Evolutionary conservation across 2,329 filamentous ascomycete species (phyloP).

Genomic region (Diaporthe ilicicola): DNA sequence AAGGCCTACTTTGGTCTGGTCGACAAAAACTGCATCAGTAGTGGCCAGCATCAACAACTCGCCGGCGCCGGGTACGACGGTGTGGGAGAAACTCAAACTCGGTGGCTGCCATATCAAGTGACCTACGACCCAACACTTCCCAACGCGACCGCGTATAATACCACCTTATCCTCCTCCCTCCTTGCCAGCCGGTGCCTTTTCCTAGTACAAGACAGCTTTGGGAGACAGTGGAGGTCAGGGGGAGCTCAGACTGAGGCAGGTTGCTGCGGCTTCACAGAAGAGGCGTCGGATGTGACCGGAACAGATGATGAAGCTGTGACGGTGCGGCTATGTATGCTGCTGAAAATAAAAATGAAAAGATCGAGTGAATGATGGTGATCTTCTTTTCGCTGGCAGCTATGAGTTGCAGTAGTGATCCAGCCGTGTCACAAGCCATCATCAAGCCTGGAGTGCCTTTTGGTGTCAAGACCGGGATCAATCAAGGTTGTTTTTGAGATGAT

Average conservation of each 20-base stretch:
- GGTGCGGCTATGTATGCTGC: too few relatives aligned
- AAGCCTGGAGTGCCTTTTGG: too few relatives aligned
- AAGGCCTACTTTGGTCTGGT: neutral
- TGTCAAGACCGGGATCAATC: too few relatives aligned
- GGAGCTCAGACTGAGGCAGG: neutral
- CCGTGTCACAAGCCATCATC: too few relatives aligned
- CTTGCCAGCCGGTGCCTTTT: neutral
- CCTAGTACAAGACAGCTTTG: neutral
- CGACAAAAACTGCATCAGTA: neutral
- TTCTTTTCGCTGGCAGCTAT: too few relatives aligned
- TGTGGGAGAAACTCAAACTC: neutral
- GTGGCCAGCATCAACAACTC: neutral
- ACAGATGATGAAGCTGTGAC: too few relatives aligned
- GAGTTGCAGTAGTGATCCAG: too few relatives aligned
- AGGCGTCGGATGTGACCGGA: neutral
- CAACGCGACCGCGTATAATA: neutral
- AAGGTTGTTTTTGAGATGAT: too few relatives aligned
- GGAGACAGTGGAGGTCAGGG: neutral
- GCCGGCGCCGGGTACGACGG: neutral
- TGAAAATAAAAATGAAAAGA: too few relatives aligned
- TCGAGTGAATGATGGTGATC: too few relatives aligned
- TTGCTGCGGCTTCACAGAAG: neutral
- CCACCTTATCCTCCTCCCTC: neutral
- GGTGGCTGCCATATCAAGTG: neutral
- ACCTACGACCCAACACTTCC: neutral